Evolutionary conservation across 2,329 filamentous ascomycete species (phyloP), one percentile per base, ranked within the genome.

Genomic region (Didymellaceae sp.): DNA sequence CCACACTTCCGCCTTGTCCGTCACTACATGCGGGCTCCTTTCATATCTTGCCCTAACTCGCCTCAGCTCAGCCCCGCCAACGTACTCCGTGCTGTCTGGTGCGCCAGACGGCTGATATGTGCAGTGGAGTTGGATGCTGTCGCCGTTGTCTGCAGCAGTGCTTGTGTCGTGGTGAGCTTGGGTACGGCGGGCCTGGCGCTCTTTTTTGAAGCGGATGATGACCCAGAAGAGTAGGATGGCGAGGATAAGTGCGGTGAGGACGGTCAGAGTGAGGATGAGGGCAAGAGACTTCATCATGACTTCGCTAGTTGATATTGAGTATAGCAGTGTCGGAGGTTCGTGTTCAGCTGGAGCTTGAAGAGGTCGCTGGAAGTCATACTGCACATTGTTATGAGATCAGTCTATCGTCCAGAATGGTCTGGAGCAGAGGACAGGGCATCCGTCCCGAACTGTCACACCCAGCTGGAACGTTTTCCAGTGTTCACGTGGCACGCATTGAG

Each of bases 1-100:
- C 61, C 61, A 64, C 25, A 55, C 44, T 22, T 53, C 54, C 10
- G 58, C 56, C 33, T 50, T 56, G 3, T 61, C 55, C n/a, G 49
- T 43, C 57, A 16, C 35, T 57, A 18, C 17, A 49, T 2, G 2
- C 5, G n/a, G n/a, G n/a, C n/a, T n/a, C n/a, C n/a, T n/a, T n/a
- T n/a, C n/a, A n/a, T n/a, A n/a, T n/a, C n/a, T n/a, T n/a, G n/a
- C n/a, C n/a, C n/a, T n/a, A n/a, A n/a, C n/a, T n/a, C n/a, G n/a
- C 14, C 38, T n/a, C 11, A 49, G 14, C 11, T 38, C 32, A 22
- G 37, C 32, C 3, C 38, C 32, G 3, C 5, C 9, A 10, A 10
- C 14, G 4, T 22, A 4, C 9, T 3, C 16, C 10, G 8, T n/a
- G n/a, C n/a, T 14, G 9, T 35, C 31, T 22, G 25, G 31, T 4